Percentiles rank a stretch among this genome's conserved stretches.
Evolutionary conservation across 306 rosid species (phyloP).

Genomic region (Luffa aegyptiaca): DNA sequence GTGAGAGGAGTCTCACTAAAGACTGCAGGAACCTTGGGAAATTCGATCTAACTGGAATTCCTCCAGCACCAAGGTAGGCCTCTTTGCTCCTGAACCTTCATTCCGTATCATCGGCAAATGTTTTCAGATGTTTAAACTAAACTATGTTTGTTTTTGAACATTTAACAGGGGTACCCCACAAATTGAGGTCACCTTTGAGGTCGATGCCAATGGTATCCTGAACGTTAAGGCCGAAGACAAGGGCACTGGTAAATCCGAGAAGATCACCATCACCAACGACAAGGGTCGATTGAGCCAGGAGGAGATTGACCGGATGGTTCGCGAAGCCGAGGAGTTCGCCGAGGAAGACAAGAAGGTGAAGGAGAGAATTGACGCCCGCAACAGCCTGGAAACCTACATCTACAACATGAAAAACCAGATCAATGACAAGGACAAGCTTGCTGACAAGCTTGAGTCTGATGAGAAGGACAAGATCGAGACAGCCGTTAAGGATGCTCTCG

Average conservation of each 20-base stretch:
- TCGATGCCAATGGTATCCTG: slow-evolving; percentile 92
- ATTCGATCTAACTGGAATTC: slow-evolving; percentile 82
- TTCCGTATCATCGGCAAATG: not conserved
- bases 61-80: slow-evolving; percentile 93
- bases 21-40: slow-evolving; percentile 96
- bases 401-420: slow-evolving; percentile 98
- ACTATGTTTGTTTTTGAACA: not conserved
- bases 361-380: slow-evolving; percentile 90
- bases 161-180: slow-evolving; percentile 92
- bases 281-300: slow-evolving; percentile 96
- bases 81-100: not conserved
- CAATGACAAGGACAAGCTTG: slow-evolving; percentile 89
- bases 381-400: slow-evolving; percentile 70
- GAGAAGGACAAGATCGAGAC: slow-evolving; percentile 94
- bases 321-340: slow-evolving; percentile 89
- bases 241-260: slow-evolving; percentile 95
- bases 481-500: slow-evolving; percentile 87
- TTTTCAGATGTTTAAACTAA: not conserved
- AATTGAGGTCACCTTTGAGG: slow-evolving; percentile 98
- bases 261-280: slow-evolving; percentile 95
- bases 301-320: slow-evolving; percentile 94
- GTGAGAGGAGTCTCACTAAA: slow-evolving; percentile 99
- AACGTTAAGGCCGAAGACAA: slow-evolving; percentile 96
- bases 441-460: slow-evolving; percentile 87
- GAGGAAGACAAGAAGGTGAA: slow-evolving; percentile 97